These are phyloP conservation scores for Lumnitzera littorea DNA, from an alignment of 345 rosid species.

Conservation along the genomic window DNA sequence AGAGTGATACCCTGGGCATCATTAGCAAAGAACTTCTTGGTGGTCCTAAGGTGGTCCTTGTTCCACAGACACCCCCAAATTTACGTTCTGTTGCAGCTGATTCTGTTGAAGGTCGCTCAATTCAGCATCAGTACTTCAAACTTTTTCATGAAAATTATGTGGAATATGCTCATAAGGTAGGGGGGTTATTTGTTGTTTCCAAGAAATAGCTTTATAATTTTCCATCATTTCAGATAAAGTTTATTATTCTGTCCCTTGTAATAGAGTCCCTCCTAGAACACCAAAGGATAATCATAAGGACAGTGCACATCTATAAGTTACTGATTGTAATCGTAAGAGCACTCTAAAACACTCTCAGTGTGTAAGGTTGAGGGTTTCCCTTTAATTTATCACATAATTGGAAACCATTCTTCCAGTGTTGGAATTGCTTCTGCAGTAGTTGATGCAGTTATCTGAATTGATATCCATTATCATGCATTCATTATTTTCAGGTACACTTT, in stretches of 20 bases:
- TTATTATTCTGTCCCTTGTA: neutral
- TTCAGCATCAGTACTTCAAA: slow-evolving; percentile 81
- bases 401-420: too few relatives aligned
- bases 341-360: too few relatives aligned
- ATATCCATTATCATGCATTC: slow-evolving; percentile 3
- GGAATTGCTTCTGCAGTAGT: too few relatives aligned
- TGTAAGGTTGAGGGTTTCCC: too few relatives aligned
- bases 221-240: too few relatives aligned
- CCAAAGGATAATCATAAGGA: too few relatives aligned
- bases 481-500: slow-evolving; percentile 51
- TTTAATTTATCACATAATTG: too few relatives aligned
- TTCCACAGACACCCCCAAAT: slow-evolving; percentile 71
- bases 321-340: too few relatives aligned
- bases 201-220: neutral
- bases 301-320: too few relatives aligned
- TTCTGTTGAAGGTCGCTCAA: slow-evolving; percentile 82
- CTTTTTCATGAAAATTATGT: slow-evolving; percentile 93
- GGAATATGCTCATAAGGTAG: slow-evolving; percentile 95
- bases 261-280: neutral
- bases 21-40: slow-evolving; percentile 84
- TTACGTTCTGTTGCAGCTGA: slow-evolving; percentile 71
- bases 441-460: slow-evolving; percentile 2
- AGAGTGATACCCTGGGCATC: slow-evolving; percentile 43
- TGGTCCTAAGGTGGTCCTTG: slow-evolving; percentile 75
- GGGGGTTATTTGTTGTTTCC: neutral